Evolutionary conservation across 345 rosid species (phyloP).

Genomic region (Brassica nigra): DNA sequence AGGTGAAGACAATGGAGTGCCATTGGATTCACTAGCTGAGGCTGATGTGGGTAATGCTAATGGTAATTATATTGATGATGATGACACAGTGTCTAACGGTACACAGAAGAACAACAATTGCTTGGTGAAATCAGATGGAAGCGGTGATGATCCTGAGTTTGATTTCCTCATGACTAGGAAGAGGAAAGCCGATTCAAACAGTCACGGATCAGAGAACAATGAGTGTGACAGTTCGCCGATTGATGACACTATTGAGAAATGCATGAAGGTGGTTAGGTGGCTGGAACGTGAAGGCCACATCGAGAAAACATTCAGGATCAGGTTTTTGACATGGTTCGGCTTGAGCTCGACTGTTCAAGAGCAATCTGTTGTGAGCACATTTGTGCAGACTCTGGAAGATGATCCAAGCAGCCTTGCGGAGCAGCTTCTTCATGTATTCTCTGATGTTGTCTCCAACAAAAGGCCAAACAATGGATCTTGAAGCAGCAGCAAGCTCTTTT

Average conservation of each 20-base stretch:
- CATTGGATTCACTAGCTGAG: conserved; percentile 61
- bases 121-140: conserved; percentile 63
- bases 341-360: conserved; percentile 79
- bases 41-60: conserved; percentile 27
- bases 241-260: conserved; percentile 81
- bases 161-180: conserved; percentile 62
- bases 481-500: conserved; percentile 38
- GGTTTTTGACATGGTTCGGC: conserved; percentile 94
- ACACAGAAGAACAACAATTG: conserved; percentile 53
- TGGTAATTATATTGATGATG: conserved; percentile 45
- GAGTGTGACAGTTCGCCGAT: conserved; percentile 84
- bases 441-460: conserved; percentile 73
- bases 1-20: conserved; percentile 81
- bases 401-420: conserved; percentile 92
- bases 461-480: conserved; percentile 67
- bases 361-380: conserved; percentile 85
- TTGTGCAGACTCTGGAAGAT: conserved; percentile 78
- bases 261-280: conserved; percentile 79
- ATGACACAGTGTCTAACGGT: conserved; percentile 57
- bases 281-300: conserved; percentile 85
- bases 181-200: conserved; percentile 57
- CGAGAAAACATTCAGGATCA: conserved; percentile 74
- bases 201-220: conserved; percentile 62
- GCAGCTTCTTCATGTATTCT: conserved; percentile 82
- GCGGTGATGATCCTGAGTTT: conserved; percentile 57